Evolutionary conservation across 352 stramenopile species (phyloP).

Genomic region (Phytophthora podocarpi): DNA sequence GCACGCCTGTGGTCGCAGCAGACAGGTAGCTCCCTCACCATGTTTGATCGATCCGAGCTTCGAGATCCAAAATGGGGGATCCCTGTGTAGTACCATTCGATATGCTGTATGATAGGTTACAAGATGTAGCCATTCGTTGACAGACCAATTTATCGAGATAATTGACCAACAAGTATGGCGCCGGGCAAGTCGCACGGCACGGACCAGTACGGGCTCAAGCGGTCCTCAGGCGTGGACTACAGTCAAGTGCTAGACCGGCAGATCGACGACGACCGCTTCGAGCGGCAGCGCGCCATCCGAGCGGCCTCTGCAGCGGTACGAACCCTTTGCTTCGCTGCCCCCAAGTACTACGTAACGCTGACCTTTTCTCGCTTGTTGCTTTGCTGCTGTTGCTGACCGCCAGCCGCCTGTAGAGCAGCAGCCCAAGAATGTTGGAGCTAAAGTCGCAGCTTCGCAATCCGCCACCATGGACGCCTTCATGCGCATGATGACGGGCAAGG

Average conservation of each 20-base stretch:
- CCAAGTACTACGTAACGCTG: neutral
- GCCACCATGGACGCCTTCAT: slow-evolving; percentile 95
- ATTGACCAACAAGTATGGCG: slow-evolving; percentile 14
- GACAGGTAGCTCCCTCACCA: slow-evolving; percentile 21
- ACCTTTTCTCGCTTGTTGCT: neutral
- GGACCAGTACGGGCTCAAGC: slow-evolving; percentile 75
- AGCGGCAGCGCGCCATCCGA: slow-evolving; percentile 69
- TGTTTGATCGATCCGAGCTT: slow-evolving; percentile 19
- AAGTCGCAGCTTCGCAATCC: slow-evolving; percentile 39
- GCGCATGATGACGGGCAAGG: slow-evolving; percentile 92
- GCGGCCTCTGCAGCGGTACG: slow-evolving; percentile 41
- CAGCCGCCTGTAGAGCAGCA: slow-evolving; percentile 32
- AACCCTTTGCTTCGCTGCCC: neutral
- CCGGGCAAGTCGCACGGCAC: slow-evolving; percentile 22
- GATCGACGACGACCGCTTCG: slow-evolving; percentile 86
- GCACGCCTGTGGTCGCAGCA: neutral
- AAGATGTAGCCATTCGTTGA: slow-evolving; percentile 20
- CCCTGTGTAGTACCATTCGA: neutral
- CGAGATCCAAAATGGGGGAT: slow-evolving; percentile 28
- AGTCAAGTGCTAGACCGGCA: slow-evolving; percentile 79
- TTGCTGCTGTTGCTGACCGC: neutral
- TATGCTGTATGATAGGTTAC: slow-evolving; percentile 4
- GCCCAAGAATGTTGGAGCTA: slow-evolving; percentile 11
- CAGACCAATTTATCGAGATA: too few relatives aligned
- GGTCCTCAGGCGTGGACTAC: slow-evolving; percentile 86